Evolutionary conservation across 139 green algal genomes (phyloP), one percentile per base, ranked within the genome.

Genomic region (Monoraphidium neglectum): DNA sequence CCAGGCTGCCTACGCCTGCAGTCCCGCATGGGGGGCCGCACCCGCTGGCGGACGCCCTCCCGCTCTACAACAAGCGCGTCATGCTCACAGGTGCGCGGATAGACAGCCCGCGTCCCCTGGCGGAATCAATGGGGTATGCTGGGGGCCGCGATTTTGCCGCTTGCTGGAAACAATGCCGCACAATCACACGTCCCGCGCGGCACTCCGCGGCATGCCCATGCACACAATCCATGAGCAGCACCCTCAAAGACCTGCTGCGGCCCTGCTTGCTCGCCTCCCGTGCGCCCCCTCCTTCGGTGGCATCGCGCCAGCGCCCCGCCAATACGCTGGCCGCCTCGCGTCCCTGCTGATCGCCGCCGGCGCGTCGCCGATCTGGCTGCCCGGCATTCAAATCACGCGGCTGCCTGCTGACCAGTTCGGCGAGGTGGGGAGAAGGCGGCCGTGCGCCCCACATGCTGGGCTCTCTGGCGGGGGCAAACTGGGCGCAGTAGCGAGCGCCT

Each of bases 321-420:
- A 93, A 71, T 95, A 95, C 63, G 87, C 87, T 1, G 57, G 67
- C 33, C 90, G 90, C 81, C 81, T 95, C 32, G 62, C 53, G 0
- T 47, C 46, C 15, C 72, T 77, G 40, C 82, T 95, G 8, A 46
- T 88, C 15, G 81, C 79, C 26, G 81, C 86, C 30, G 90, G 90
- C 3, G 86, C 87, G 4, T 77, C 73, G 23, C 85, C 87, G 4
- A 62, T 91, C 3, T 92, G 89, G 86, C 21, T 92, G 10, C 90
- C 90, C 15, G 76, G 66, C 18, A 82, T 95, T 26, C 46, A 76
- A 3, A 90, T 93, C 68, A 82, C 37, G 6, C 56, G 40, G 5
- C 77, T 93, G 12, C n/a, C 24, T 24, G 16, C 49, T 6, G 32
- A 76, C 3, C 10, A 68, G 6, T 72, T 78, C 32, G 2, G 38